phyloP scores from a whole-genome alignment of 805 yeast genomes.

The Wickerhamiella occidentalis region DNA sequence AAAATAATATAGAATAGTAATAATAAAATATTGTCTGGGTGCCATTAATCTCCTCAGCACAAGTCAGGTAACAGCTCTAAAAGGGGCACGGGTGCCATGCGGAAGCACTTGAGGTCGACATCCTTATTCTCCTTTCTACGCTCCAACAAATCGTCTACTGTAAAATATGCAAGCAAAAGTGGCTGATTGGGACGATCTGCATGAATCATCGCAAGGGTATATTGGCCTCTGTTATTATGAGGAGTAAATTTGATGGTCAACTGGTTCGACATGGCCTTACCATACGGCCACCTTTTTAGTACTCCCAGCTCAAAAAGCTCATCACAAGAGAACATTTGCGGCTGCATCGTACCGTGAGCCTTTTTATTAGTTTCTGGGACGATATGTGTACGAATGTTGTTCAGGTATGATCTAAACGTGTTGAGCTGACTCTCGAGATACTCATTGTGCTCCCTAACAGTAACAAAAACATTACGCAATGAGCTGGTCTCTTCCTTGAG shows the following conservation, averaged over 20 bases:
- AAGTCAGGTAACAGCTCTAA: conserved; percentile 15
- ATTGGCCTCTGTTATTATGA: conserved; percentile 24
- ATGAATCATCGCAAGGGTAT: conserved; percentile 25
- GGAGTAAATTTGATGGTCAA: conserved; percentile 23
- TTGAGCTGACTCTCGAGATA: conserved; percentile 28
- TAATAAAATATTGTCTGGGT: not conserved
- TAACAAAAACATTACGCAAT: conserved; percentile 25
- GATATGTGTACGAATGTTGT: conserved; percentile 25
- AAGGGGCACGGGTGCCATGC: conserved; percentile 12
- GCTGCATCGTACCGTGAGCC: conserved; percentile 14
- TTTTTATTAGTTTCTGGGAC: conserved; percentile 12
- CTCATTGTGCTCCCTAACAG: conserved; percentile 29
- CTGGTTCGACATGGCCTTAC: conserved; percentile 18
- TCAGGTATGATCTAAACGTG: conserved; percentile 28
- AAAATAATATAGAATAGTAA: not conserved
- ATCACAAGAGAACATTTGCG: conserved; percentile 22
- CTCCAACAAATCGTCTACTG: conserved; percentile 28
- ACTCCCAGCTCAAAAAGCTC: conserved; percentile 23
- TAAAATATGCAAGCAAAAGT: conserved; percentile 24
- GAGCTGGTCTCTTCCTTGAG: conserved; percentile 26
- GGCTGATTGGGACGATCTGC: conserved; percentile 25
- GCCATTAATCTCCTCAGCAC: conserved; percentile 7
- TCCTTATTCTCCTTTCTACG: conserved; percentile 13
- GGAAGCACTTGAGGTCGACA: conserved; percentile 13
- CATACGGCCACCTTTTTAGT: conserved; percentile 21